A percentile compares a stretch with the other conserved stretches of the same genome.
phyloP scores from a whole-genome alignment of 257 asterid genomes.

The Catharanthus roseus region DNA sequence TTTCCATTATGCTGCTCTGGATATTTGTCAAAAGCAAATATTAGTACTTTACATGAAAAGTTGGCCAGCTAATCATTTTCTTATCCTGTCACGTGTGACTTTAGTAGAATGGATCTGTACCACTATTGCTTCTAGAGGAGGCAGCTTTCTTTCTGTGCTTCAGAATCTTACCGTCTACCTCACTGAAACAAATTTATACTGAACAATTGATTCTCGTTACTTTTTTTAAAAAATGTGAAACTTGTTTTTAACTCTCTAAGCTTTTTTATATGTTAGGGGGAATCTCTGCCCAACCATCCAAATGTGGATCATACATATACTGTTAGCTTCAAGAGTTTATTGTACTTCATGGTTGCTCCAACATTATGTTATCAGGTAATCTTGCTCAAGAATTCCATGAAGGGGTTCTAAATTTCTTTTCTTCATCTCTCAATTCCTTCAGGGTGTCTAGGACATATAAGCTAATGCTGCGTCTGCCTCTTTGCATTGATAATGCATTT shows the following conservation, averaged over 20 bases:
- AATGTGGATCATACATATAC: conserved; percentile 49
- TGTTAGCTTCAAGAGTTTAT: conserved; percentile 70
- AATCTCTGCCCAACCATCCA: conserved; percentile 45
- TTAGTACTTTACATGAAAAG: not conserved
- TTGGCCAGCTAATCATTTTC: not conserved
- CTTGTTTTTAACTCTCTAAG: not conserved
- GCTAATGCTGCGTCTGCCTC: not conserved
- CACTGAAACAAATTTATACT: not conserved
- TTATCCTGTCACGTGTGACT: not conserved
- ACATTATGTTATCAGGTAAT: conserved; percentile 95
- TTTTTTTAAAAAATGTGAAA: not conserved
- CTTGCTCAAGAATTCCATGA: conserved; percentile 5
- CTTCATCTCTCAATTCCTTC: not conserved
- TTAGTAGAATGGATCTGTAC: not conserved
- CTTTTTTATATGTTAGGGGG: conserved; percentile 42
- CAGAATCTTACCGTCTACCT: not conserved
- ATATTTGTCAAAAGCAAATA: not conserved
- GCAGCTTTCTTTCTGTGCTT: not conserved
- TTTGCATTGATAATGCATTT: not conserved
- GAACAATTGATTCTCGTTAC: not conserved
- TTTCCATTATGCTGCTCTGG: not conserved
- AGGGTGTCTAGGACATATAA: not conserved
- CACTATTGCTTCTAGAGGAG: not conserved
- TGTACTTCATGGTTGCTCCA: conserved; percentile 91
- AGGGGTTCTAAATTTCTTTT: not conserved